Evolutionary conservation across 768 basidiomycete genomes (phyloP).

Genomic region (Megacollybia marginata): DNA sequence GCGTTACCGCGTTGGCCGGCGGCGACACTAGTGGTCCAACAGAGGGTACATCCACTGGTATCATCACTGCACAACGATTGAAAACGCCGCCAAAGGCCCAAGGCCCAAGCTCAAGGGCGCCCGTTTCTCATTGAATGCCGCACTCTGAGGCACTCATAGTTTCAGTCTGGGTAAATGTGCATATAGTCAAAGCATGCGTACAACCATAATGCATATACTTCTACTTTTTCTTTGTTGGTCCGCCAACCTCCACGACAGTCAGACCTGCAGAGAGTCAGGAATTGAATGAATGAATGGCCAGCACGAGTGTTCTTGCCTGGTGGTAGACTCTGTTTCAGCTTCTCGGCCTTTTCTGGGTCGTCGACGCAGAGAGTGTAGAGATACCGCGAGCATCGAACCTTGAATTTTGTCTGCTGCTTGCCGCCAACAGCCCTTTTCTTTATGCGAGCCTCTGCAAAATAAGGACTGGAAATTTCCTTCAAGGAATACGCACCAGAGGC

Average conservation of each 20-base stretch:
- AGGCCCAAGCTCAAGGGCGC: too few species aligned
- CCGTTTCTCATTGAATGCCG: too few species aligned
- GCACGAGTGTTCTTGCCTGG: constrained; percentile 62
- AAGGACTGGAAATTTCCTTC: too few species aligned
- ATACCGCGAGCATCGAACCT: constrained; percentile 93
- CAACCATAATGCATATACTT: constrained; percentile 5
- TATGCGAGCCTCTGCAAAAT: constrained; percentile 81
- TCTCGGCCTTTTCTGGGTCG: constrained; percentile 98
- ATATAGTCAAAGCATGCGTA: too few species aligned
- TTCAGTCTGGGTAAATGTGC: too few species aligned
- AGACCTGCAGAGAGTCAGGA: constrained; percentile 41
- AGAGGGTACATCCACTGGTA: too few species aligned
- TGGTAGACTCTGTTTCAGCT: constrained; percentile 90
- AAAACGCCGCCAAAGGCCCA: too few species aligned
- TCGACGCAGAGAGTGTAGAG: constrained; percentile 95
- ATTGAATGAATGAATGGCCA: not conserved
- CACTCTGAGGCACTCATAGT: too few species aligned
- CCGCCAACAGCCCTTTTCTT: constrained; percentile 80
- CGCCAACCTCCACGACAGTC: constrained; percentile 62
- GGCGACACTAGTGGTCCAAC: too few species aligned
- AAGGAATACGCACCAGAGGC: constrained; percentile 68
- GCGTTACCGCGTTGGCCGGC: too few species aligned
- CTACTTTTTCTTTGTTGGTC: constrained; percentile 70
- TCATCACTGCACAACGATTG: too few species aligned
- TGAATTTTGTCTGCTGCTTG: constrained; percentile 92